Evolutionary conservation across 2,329 filamentous ascomycete species (phyloP), one percentile per base, ranked within the genome.

Genomic region (Colletotrichum somersetense): DNA sequence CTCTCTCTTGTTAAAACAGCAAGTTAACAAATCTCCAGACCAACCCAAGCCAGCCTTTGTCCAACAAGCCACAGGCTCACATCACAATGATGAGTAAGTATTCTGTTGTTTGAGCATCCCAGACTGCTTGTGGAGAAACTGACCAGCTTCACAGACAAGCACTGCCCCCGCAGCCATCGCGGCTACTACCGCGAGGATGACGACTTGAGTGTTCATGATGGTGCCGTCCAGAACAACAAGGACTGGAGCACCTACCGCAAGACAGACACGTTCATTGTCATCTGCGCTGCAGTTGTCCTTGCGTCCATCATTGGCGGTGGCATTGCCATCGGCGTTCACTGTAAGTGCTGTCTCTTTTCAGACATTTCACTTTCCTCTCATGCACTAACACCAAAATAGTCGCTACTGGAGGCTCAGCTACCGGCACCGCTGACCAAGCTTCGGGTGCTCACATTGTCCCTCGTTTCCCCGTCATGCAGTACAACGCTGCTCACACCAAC

Each of bases 221-320:
- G 66, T 23, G 38, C 70, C 14, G 50, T 69, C 46, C 38, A 53
- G 42, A 61, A 59, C 40, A 26, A 67, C 14, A 64, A 72, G 33
- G 53, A 72, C 53, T 72, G 70, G 70, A 56, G 52, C 35, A 53
- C 35, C 38, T 72, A 72, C 23, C 70, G 59, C 70, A 72, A 72
- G 70, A 64, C 70, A 14, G 61, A 59, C n/a, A 20, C 66, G 48
- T 72, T 56, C 59, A 35, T 57, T 12, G 26, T 55, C 44, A 23
- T 65, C 38, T 46, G 23, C n/a, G 40, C 26, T 40, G 44, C 52
- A 11, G 23, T 61, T 16, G 23, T 55, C 8, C 26, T 67, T 26
- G 59, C 46, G 7, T 18, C 62, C 20, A 35, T 69, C 26, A 42
- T 64, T 33, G 62, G 62, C 12, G 62, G 62, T 35, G 66, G 53